Evolutionary conservation across 78 protist genomes (phyloP).

Genomic region (Dictyostelium firmibasis): DNA sequence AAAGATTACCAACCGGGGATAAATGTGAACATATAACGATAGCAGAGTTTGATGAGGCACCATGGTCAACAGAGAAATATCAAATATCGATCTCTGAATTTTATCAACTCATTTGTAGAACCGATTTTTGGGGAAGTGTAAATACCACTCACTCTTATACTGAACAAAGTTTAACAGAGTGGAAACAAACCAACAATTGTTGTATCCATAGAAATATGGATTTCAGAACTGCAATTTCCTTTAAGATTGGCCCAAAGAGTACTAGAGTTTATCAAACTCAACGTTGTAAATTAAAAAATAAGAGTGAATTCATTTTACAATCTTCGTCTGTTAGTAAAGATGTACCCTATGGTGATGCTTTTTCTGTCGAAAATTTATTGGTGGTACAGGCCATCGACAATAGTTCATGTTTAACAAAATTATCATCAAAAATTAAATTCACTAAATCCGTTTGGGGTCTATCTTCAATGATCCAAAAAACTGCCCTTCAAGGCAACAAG

Average conservation of each 20-base stretch:
- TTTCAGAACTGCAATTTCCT: slow-evolving; percentile 64
- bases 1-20: slow-evolving; percentile 8
- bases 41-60: slow-evolving; percentile 57
- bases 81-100: slow-evolving; percentile 52
- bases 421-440: slow-evolving; percentile 69
- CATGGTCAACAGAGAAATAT: slow-evolving; percentile 56
- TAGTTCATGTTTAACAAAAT: slow-evolving; percentile 25
- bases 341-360: slow-evolving; percentile 82
- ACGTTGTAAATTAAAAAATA: slow-evolving; percentile 42
- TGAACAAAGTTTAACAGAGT: slow-evolving; percentile 38
- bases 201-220: slow-evolving; percentile 67
- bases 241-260: slow-evolving; percentile 78
- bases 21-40: slow-evolving; percentile 56
- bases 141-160: slow-evolving; percentile 67
- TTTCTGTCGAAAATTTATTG: slow-evolving; percentile 64
- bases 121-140: slow-evolving; percentile 66
- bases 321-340: slow-evolving; percentile 31
- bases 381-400: slow-evolving; percentile 35
- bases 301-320: slow-evolving; percentile 24
- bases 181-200: slow-evolving; percentile 46
- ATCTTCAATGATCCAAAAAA: slow-evolving; percentile 70
- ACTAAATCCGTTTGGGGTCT: slow-evolving; percentile 81
- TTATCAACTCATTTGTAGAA: slow-evolving; percentile 26
- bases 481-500: slow-evolving; percentile 56
- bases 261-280: slow-evolving; percentile 67